Conservation (phyloP, 2,329 filamentous ascomycete genomes). For the Pseudogymnoascus sp. region DNA sequence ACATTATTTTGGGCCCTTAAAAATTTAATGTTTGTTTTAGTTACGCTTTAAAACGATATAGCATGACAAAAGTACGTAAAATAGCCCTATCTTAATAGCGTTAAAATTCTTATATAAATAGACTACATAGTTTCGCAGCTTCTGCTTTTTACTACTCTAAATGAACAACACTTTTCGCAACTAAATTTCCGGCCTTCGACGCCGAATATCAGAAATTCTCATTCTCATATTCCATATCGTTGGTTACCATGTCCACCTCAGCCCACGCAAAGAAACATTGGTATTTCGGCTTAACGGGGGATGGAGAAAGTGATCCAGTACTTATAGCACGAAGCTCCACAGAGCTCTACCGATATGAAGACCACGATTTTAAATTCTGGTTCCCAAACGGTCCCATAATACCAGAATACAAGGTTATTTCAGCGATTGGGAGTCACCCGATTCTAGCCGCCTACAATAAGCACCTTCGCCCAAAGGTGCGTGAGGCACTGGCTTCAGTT, state of each 20-base stretch:
- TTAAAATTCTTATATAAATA: not conserved
- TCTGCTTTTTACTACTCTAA: not conserved
- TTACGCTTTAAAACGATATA: not conserved
- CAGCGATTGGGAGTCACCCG: not conserved
- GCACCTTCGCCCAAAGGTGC: not conserved
- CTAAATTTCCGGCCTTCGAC: not conserved
- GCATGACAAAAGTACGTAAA: not conserved
- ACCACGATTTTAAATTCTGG: not conserved
- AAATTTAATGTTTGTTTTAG: not conserved
- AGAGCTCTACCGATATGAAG: not conserved
- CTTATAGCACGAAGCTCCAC: slow-evolving; percentile 2
- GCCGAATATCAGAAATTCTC: not conserved
- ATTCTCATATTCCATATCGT: not conserved
- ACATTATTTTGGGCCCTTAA: not conserved
- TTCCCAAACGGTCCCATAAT: not conserved
- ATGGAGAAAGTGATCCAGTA: not conserved
- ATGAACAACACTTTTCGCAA: not conserved
- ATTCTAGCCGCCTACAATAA: not conserved
- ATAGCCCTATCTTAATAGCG: not conserved
- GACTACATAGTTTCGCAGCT: not conserved
- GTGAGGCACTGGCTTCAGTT: not conserved
- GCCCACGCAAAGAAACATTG: not conserved
- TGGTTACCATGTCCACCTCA: not conserved
- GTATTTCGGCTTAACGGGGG: not conserved
- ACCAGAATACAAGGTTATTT: not conserved